Conservation (phyloP, 306 rosid genomes). For the Nissolia schottii region DNA sequence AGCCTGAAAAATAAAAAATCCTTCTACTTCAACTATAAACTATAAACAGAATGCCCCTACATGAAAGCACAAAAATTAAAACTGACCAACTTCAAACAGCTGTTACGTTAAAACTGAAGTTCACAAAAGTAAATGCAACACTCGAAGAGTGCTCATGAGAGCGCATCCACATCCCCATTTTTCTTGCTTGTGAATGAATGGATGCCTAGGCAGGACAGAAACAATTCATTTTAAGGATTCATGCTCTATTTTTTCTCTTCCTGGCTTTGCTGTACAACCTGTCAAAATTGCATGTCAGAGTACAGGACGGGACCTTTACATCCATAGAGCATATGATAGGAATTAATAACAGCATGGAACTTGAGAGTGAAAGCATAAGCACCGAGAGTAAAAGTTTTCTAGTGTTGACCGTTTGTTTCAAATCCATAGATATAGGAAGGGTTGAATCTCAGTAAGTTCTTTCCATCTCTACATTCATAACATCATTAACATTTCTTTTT, state of each 20-base stretch:
- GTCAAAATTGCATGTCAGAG: constrained; percentile 29
- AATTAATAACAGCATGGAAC: neutral
- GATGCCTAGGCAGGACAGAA: constrained; percentile 24
- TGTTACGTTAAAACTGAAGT: constrained; percentile 42
- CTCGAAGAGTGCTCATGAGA: constrained; percentile 16
- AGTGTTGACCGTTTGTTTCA: neutral
- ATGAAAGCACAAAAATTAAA: constrained; percentile 27
- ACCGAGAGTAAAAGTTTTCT: neutral
- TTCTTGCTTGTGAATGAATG: constrained; percentile 3
- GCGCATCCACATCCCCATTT: constrained; percentile 25
- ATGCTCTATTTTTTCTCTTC: constrained; percentile 27
- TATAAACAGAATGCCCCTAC: constrained; percentile 32
- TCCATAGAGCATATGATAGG: neutral
- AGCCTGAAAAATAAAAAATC: constrained; percentile 32
- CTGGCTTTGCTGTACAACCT: constrained; percentile 67
- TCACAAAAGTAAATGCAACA: constrained; percentile 43
- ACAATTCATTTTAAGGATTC: constrained; percentile 34
- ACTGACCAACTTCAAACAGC: constrained; percentile 28
- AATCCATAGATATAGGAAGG: neutral
- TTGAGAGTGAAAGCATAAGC: neutral
- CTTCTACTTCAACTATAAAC: constrained; percentile 34
- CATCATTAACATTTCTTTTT: neutral
- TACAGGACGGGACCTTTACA: neutral
- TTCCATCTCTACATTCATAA: neutral
- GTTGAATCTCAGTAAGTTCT: neutral